Evolutionary conservation across 805 yeast genomes (phyloP), one percentile per base, ranked within the genome.

Genomic region (Lachancea sp.): DNA sequence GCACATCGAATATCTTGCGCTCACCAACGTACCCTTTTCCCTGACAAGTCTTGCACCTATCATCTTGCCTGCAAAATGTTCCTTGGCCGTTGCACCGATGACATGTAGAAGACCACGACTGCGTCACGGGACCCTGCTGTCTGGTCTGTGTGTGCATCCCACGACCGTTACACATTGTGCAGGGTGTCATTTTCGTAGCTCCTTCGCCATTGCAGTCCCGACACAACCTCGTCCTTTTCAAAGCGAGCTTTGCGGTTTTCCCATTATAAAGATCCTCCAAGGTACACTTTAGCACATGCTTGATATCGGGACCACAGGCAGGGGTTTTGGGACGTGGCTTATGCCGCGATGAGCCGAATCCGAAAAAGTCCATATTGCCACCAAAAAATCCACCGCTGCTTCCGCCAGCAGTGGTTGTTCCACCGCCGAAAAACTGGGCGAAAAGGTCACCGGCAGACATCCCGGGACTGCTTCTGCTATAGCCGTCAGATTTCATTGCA

Each of bases 181-280:
- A 75, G 11, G 51, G 38, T n/a, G 55, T 44, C 2, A 36, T 38
- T 41, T 45, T 41, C 13, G 42, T 16, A 2, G 74, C 81, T 3
- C 87, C 88, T 25, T 55, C 54, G 1, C 82, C 85, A 11, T 66
- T 49, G 55, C 90, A 82, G 0, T 48, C 47, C 1, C 55, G 45
- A 58, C 89, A 82, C 32, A 68, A 57, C 2, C 74, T 62, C 32
- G 70, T 72, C 53, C 74, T 75, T 3, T 76, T 73, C 11, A 82
- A 63, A 40, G 75, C 77, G 20, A 82, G 66, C 60, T 76, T 81
- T 27, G 77, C 61, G 1, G 64, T 63, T 53, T 78, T 80, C 2
- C 90, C 89, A 31, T 57, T 63, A 54, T 77, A 81, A 48, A 81
- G 65, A 43, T 82, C 87, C 5, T 67, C 71, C 40, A 82, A 60